phyloP scores from a whole-genome alignment of 148 eudicot genomes.

The Chenopodium quinoa region DNA sequence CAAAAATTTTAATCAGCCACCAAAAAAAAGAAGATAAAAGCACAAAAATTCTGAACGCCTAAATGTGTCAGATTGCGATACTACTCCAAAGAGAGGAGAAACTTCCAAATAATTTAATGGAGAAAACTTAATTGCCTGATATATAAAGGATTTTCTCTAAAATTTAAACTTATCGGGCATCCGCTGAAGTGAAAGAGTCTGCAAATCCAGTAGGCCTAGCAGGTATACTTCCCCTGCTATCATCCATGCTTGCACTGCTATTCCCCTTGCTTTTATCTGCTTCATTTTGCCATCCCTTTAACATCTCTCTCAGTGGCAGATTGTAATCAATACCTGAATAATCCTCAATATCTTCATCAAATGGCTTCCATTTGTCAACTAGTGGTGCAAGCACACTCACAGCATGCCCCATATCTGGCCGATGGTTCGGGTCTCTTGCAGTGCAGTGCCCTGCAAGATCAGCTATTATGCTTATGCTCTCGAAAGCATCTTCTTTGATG shows the following conservation, averaged over 20 bases:
- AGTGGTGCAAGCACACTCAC: conserved; percentile 57
- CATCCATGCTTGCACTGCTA: conserved; percentile 33
- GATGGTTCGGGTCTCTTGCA: conserved; percentile 65
- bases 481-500: conserved; percentile 37
- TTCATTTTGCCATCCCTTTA: conserved; percentile 64
- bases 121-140: neutral
- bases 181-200: conserved; percentile 64
- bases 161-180: conserved; percentile 42
- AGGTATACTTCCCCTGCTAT: conserved; percentile 68
- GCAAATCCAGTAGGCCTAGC: conserved; percentile 61
- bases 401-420: conserved; percentile 80
- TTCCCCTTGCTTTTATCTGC: conserved; percentile 27
- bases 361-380: conserved; percentile 68
- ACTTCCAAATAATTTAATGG: neutral
- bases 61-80: neutral
- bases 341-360: conserved; percentile 41
- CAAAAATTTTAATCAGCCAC: neutral
- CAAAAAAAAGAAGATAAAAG: neutral
- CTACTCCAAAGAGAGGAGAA: neutral
- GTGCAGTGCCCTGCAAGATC: conserved; percentile 81
- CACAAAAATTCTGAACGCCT: neutral
- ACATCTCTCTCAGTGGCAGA: conserved; percentile 48
- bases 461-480: conserved; percentile 46
- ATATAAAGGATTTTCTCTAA: neutral
- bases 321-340: conserved; percentile 36